phyloP scores from a whole-genome alignment of 768 basidiomycete species.

The Albatrellus ellisii region DNA sequence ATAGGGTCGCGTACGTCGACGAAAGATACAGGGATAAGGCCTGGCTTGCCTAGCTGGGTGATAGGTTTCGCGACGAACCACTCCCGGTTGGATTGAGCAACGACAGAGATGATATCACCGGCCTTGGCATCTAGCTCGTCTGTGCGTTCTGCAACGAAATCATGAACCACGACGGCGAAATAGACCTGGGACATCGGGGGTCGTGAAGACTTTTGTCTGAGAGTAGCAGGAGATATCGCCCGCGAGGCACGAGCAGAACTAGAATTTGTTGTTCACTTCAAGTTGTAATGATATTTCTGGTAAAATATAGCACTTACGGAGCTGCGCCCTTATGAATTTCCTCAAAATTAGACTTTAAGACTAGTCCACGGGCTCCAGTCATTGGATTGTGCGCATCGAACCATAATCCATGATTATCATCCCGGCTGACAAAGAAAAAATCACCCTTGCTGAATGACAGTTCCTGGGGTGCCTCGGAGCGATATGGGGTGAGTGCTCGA shows the following conservation, averaged over 20 bases:
- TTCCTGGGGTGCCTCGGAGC: conserved; percentile 66
- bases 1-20: conserved; percentile 92
- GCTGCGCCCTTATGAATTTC: conserved; percentile 67
- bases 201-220: conserved; percentile 22
- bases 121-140: conserved; percentile 94
- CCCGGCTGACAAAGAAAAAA: conserved; percentile 91
- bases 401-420: conserved; percentile 52
- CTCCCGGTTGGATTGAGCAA: conserved; percentile 98
- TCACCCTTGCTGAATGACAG: conserved; percentile 89
- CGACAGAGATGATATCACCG: conserved; percentile 91
- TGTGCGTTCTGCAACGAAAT: conserved; percentile 88
- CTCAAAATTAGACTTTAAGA: conserved; percentile 80
- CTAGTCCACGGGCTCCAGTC: conserved; percentile 81
- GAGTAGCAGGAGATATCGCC: conserved; percentile 11
- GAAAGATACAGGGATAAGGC: conserved; percentile 93
- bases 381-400: conserved; percentile 95
- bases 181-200: conserved; percentile 44
- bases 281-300: conserved; percentile 1
- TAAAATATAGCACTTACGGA: conserved; percentile 32
- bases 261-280: conserved; percentile 2
- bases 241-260: conserved; percentile 6
- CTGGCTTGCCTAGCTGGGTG: conserved; percentile 86
- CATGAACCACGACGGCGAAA: conserved; percentile 92
- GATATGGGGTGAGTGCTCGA: conserved; percentile 58
- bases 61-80: conserved; percentile 99